Evolutionary conservation across 805 yeast species (phyloP), one percentile per base, ranked within the genome.

Genomic region (Sugiyamaella qingdaonensis): DNA sequence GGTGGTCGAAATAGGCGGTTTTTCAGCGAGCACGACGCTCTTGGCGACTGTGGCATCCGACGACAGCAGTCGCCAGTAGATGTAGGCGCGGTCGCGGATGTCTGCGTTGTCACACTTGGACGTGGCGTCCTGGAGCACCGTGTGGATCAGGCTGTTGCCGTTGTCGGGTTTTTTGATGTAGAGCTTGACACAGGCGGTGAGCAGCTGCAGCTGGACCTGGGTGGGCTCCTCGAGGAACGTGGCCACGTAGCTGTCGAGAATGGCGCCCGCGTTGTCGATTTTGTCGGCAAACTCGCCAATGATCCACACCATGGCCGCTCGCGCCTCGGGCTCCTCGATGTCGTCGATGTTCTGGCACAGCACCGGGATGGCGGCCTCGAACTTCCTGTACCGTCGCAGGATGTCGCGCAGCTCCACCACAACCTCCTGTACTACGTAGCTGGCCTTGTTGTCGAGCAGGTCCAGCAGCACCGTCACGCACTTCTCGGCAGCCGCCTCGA

Each of bases 21-120:
- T 72, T 56, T 78, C 79, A 10, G 81, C 75, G 54, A 84, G 69
- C 29, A 88, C 75, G 46, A 88, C 73, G 42, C 76, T 73, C 58
- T 76, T 73, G 49, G 86, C 95, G 58, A 90, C 81, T 46, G 87
- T 85, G 2, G 84, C 81, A 63, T 92, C 97, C 61, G 89, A 82
- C 1, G 95, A 81, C 10, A 91, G 69, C 44, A 91, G 67, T 51
- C 96, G 78, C 96, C 96, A 88, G 71, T 91, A 91, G 61, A 89
- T 84, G 64, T 76, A 87, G 0, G 94, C 96, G 46, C 97, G 71
- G 64, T 88, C 95, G 57, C 97, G 76, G 14, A 90, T 69, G 70
- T 91, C 98, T 0, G 97, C 96, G 62, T 90, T 86, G 60, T 85
- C 85, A 10, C 77, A 76, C 35, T 84, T 85, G 58, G 87, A 91